Evolutionary conservation across 352 stramenopile genomes (phyloP).

Genomic region (Globisporangium camurandrum): DNA sequence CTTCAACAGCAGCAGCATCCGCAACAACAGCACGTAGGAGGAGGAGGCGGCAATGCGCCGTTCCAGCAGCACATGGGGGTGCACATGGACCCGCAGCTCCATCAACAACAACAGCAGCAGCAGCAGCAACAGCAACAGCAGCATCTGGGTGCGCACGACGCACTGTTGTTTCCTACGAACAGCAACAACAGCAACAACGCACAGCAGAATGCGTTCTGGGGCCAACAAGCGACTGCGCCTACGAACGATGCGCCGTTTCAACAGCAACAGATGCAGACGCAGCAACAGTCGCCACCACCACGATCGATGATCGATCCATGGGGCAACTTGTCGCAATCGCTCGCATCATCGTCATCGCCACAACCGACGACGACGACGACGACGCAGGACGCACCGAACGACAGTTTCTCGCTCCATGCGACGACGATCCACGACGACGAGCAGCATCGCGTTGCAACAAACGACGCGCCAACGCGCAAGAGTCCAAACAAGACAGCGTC

Average conservation of each 20-base stretch:
- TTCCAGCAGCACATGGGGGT: too few species aligned
- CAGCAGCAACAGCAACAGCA: conserved; percentile 31
- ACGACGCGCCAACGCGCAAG: background rate
- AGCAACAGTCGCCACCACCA: conserved; percentile 9
- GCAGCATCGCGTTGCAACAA: conserved; percentile 22
- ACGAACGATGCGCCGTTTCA: conserved; percentile 2
- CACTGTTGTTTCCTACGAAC: conserved; percentile 20
- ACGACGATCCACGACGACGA: conserved; percentile 43
- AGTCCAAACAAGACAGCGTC: conserved; percentile 4
- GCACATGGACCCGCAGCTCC: too few species aligned
- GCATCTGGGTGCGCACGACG: conserved; percentile 17
- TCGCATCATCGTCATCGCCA: too few species aligned
- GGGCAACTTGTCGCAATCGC: conserved; percentile 21
- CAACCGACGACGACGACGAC: conserved; percentile 5
- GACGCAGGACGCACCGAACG: conserved; percentile 11
- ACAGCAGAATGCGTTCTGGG: conserved; percentile 16
- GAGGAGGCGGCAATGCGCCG: too few species aligned
- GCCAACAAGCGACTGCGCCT: conserved; percentile 2
- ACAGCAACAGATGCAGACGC: conserved; percentile 1
- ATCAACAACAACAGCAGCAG: conserved; percentile 4
- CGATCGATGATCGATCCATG: conserved; percentile 20
- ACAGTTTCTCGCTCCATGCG: conserved; percentile 28
- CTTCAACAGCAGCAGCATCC: conserved; percentile 15
- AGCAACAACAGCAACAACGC: conserved; percentile 10
- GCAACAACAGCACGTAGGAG: conserved; percentile 34